Percentiles rank a stretch among this genome's conserved stretches.
Conservation (phyloP, 1,284 basidiomycete genomes). For the Ceratobasidium sp. region DNA sequence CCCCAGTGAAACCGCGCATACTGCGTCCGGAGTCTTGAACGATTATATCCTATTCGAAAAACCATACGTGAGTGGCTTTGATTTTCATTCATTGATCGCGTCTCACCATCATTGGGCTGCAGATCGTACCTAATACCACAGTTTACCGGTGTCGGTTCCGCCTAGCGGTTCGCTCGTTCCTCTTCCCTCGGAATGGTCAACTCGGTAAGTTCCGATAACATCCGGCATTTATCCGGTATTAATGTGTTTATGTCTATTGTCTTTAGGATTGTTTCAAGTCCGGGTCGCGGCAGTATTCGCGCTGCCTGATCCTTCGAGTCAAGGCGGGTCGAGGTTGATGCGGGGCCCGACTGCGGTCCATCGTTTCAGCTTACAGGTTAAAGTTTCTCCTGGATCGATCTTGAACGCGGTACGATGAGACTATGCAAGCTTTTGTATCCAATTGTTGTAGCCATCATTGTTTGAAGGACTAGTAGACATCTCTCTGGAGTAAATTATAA, state of each 20-base stretch:
- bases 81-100: not conserved
- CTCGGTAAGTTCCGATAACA: slow-evolving; percentile 17
- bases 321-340: slow-evolving; percentile 20
- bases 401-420: slow-evolving; percentile 41
- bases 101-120: not conserved
- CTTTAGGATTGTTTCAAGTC: slow-evolving; percentile 37
- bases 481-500: no score
- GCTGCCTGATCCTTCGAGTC: slow-evolving; percentile 22
- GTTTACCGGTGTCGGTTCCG: slow-evolving; percentile 43
- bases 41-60: slow-evolving; percentile 42
- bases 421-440: not conserved
- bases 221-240: slow-evolving; percentile 10
- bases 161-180: slow-evolving; percentile 25
- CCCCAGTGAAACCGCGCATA: slow-evolving; percentile 32
- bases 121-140: slow-evolving; percentile 35
- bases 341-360: slow-evolving; percentile 32
- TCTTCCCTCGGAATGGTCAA: slow-evolving; percentile 37
- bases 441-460: slow-evolving; percentile 6
- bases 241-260: not conserved
- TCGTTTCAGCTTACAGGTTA: slow-evolving; percentile 42
- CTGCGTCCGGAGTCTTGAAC: slow-evolving; percentile 24
- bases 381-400: slow-evolving; percentile 43
- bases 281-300: slow-evolving; percentile 35
- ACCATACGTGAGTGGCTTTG: slow-evolving; percentile 26
- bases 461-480: no score